phyloP scores from a whole-genome alignment of 371 early-diverging fungal species.

The Lichtheimia ornata region DNA sequence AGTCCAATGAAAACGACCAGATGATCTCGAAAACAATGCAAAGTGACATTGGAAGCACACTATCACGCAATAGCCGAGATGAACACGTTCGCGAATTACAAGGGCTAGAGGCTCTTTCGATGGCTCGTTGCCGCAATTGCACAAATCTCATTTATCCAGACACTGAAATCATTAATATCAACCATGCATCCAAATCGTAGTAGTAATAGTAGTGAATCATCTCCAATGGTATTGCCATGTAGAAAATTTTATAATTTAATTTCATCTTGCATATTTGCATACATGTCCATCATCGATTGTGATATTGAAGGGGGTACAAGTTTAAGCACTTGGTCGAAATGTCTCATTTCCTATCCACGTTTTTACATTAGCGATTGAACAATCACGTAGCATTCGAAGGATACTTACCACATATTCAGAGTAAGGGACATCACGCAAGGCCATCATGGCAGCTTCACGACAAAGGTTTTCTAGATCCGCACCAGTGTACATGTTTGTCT shows the following conservation, averaged over 20 bases:
- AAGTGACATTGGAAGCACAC: constrained; percentile 1
- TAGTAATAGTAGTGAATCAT: no score
- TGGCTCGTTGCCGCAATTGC: not conserved
- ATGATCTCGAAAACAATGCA: constrained; percentile 12
- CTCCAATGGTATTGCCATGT: not conserved
- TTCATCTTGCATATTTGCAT: constrained; percentile 4
- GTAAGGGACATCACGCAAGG: constrained; percentile 59
- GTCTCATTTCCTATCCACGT: constrained; percentile 15
- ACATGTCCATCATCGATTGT: constrained; percentile 12
- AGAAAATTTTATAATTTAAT: not conserved
- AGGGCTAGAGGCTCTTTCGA: not conserved
- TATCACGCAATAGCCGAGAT: constrained; percentile 10
- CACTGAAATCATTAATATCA: not conserved
- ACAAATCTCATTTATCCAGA: not conserved
- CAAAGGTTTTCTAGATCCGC: constrained; percentile 97
- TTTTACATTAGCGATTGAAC: not conserved
- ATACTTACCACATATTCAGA: constrained; percentile 47
- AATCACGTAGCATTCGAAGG: no score
- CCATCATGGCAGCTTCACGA: constrained; percentile 94
- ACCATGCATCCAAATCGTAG: no score
- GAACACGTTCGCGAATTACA: not conserved
- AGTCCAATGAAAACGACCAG: constrained; percentile 9
- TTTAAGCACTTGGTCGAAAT: constrained; percentile 18
- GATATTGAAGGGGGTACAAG: constrained; percentile 23
- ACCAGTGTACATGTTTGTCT: constrained; percentile 92